These are phyloP conservation scores for Penicillium vulpinum DNA, from an alignment of 2,329 filamentous ascomycete species.

Conservation along the genomic window DNA sequence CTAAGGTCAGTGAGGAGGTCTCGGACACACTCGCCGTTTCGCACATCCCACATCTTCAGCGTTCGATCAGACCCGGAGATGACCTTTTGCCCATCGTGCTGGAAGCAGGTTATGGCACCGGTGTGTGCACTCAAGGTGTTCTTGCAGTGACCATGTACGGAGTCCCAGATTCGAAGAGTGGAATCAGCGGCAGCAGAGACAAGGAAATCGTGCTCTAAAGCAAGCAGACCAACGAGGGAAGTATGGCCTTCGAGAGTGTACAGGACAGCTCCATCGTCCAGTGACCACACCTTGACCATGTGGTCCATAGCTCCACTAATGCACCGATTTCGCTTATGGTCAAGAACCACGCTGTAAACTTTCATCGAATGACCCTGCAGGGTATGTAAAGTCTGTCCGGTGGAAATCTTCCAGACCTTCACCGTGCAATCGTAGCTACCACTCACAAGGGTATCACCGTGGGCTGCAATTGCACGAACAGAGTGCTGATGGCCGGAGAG, in stretches of 20 bases:
- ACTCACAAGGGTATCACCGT: constrained; percentile 93
- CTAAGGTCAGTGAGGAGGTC: constrained; percentile 90
- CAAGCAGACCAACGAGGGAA: constrained; percentile 86
- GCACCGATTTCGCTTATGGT: constrained; percentile 87
- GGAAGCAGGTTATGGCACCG: constrained; percentile 96
- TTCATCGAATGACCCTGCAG: constrained; percentile 87
- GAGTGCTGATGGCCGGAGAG: constrained; percentile 87
- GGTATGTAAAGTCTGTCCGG: constrained; percentile 80
- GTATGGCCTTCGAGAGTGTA: constrained; percentile 92
- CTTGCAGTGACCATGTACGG: constrained; percentile 85
- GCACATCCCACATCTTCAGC: constrained; percentile 97
- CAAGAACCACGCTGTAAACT: constrained; percentile 94
- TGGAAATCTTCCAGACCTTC: constrained; percentile 96
- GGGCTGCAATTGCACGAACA: constrained; percentile 90
- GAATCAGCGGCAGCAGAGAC: constrained; percentile 95
- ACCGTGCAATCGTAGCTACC: constrained; percentile 96
- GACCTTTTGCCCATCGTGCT: constrained; percentile 94
- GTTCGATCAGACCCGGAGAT: constrained; percentile 95
- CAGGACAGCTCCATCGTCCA: constrained; percentile 79
- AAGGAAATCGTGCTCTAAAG: constrained; percentile 82
- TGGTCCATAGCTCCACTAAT: constrained; percentile 99
- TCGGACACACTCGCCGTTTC: constrained; percentile 85
- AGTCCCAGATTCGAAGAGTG: constrained; percentile 95
- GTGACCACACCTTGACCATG: constrained; percentile 94
- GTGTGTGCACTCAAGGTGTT: constrained; percentile 90